Evolutionary conservation across 1,139 yeast genomes (phyloP).

Genomic region (Saccharomyces hybrid): DNA sequence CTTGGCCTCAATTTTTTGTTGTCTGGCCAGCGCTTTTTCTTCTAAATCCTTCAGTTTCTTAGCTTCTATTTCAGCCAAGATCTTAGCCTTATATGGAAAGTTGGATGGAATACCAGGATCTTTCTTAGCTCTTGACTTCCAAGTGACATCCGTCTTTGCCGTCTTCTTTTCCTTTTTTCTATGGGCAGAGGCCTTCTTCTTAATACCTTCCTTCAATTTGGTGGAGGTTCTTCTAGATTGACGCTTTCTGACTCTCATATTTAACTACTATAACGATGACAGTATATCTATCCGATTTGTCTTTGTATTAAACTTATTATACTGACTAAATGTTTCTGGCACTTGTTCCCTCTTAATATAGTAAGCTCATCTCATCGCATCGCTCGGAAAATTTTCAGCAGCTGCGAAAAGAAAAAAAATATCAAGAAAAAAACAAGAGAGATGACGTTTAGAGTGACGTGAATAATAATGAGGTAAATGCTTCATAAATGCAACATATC

Average conservation of each 20-base stretch:
- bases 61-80: conserved; percentile 74
- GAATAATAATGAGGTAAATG: not conserved
- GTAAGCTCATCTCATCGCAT: conserved; percentile 19
- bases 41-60: conserved; percentile 56
- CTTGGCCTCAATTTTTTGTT: conserved; percentile 41
- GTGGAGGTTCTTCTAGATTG: conserved; percentile 69
- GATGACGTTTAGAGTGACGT: conserved; percentile 4
- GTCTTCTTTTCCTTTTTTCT: conserved; percentile 73
- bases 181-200: conserved; percentile 91
- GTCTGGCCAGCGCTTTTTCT: conserved; percentile 42
- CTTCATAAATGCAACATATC: not conserved
- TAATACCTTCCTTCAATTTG: conserved; percentile 90
- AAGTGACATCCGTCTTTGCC: conserved; percentile 86
- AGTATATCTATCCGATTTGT: not conserved
- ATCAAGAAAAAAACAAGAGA: not conserved
- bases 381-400: conserved; percentile 12
- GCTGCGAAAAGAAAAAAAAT: not conserved
- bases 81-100: conserved; percentile 86
- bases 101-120: conserved; percentile 93
- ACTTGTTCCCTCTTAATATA: not conserved
- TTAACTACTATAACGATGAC: not conserved
- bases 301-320: not conserved
- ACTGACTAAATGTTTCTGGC: not conserved
- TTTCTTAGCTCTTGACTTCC: conserved; percentile 78
- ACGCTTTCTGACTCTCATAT: conserved; percentile 33